phyloP scores from a whole-genome alignment of 495 filamentous ascomycete species.

The Corynascus novoguineensis region DNA sequence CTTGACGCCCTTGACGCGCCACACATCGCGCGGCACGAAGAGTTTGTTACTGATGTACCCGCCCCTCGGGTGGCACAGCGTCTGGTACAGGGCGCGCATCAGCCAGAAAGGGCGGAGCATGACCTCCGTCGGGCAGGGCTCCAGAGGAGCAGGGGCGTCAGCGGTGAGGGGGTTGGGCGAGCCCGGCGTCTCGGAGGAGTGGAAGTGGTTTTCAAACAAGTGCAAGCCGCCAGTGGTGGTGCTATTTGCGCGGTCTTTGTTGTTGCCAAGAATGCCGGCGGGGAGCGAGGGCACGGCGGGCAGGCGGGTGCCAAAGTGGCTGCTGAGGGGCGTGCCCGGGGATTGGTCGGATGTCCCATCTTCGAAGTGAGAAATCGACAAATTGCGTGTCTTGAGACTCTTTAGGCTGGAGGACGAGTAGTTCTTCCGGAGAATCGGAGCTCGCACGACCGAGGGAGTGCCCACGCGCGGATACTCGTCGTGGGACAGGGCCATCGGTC shows the following conservation, averaged over 20 bases:
- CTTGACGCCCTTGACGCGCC: constrained; percentile 91
- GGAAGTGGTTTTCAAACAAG: constrained; percentile 80
- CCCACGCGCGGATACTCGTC: constrained; percentile 35
- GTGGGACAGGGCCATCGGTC: constrained; percentile 24
- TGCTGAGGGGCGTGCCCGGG: constrained; percentile 65
- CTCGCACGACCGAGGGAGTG: constrained; percentile 38
- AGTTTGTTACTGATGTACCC: constrained; percentile 87
- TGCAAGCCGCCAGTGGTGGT: constrained; percentile 63
- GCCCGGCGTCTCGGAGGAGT: constrained; percentile 62
- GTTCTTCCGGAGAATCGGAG: constrained; percentile 63
- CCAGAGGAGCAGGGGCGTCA: constrained; percentile 65
- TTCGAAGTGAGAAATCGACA: constrained; percentile 66
- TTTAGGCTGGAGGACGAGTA: constrained; percentile 74
- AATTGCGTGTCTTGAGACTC: constrained; percentile 61
- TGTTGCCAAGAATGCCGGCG: constrained; percentile 40
- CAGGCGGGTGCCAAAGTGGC: constrained; percentile 47
- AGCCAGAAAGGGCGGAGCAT: constrained; percentile 93
- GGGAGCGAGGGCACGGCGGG: constrained; percentile 57
- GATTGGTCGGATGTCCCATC: constrained; percentile 64
- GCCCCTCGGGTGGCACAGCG: constrained; percentile 81
- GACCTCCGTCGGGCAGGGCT: constrained; percentile 84
- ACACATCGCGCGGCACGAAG: constrained; percentile 87
- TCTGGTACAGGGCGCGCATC: constrained; percentile 89
- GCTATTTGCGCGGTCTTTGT: constrained; percentile 40
- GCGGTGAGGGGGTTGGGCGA: constrained; percentile 54